Percentiles rank a stretch among this genome's conserved stretches.
phyloP scores from a whole-genome alignment of 371 early-diverging fungal genomes.

The Gilbertella persicaria region DNA sequence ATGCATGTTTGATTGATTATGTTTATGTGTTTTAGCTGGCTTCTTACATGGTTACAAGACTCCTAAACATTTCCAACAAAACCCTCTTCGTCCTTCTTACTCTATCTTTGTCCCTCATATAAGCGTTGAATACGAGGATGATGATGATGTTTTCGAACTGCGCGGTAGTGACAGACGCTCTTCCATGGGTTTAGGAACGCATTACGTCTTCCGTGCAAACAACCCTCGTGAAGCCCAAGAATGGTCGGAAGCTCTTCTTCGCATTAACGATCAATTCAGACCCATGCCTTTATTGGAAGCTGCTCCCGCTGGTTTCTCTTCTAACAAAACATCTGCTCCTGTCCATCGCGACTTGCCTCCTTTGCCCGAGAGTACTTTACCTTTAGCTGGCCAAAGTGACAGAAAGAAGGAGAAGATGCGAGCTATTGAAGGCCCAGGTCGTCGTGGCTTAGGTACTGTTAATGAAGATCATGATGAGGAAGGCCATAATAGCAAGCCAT shows the following conservation, averaged over 20 bases:
- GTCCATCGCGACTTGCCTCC: slow-evolving; percentile 20
- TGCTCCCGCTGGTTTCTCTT: slow-evolving; percentile 1
- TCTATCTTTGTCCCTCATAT: slow-evolving; percentile 40
- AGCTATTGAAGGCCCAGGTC: slow-evolving; percentile 5
- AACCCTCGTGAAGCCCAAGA: slow-evolving; percentile 10
- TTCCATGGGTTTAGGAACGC: slow-evolving; percentile 8
- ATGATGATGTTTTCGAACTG: slow-evolving; percentile 31
- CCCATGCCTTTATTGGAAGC: slow-evolving; percentile 9
- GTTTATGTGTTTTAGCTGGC: slow-evolving; percentile 30
- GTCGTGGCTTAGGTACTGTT: background rate
- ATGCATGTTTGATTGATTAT: background rate
- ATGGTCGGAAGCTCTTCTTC: slow-evolving; percentile 13
- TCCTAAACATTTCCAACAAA: slow-evolving; percentile 32
- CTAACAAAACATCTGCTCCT: no score
- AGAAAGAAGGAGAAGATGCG: background rate
- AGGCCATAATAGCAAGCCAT: background rate
- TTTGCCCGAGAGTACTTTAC: slow-evolving; percentile 19
- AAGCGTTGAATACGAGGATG: slow-evolving; percentile 13
- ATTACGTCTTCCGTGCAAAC: slow-evolving; percentile 13
- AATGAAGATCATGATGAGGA: background rate
- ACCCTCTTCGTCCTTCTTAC: slow-evolving; percentile 32
- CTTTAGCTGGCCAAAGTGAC: background rate
- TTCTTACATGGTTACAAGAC: slow-evolving; percentile 51
- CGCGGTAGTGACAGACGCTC: slow-evolving; percentile 24
- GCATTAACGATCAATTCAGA: slow-evolving; percentile 9